Conservation (phyloP, 2,329 filamentous ascomycete genomes). For the Escovopsis sp. region DNA sequence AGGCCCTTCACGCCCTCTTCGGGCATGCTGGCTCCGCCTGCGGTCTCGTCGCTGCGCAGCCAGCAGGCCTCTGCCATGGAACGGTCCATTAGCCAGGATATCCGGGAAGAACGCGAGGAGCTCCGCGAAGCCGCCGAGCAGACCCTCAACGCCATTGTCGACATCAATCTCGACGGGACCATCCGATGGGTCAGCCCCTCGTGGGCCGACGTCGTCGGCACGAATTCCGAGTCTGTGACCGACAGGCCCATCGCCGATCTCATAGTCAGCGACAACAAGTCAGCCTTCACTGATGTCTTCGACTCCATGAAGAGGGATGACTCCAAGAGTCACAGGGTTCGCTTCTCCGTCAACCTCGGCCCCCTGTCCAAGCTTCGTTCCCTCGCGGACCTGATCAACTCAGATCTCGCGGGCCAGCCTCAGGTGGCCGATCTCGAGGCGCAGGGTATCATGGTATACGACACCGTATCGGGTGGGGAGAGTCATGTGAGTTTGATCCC, state of each 20-base stretch:
- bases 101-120: constrained; percentile 84
- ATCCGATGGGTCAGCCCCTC: constrained; percentile 95
- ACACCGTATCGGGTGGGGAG: constrained; percentile 69
- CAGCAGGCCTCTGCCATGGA: constrained; percentile 40
- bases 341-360: constrained; percentile 60
- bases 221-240: constrained; percentile 54
- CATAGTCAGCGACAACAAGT: constrained; percentile 62
- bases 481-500: constrained; percentile 60
- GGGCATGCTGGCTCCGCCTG: constrained; percentile 34
- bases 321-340: constrained; percentile 78
- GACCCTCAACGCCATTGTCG: constrained; percentile 90
- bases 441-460: constrained; percentile 97
- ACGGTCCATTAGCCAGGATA: constrained; percentile 68
- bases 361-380: constrained; percentile 50
- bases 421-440: constrained; percentile 68
- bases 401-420: constrained; percentile 20
- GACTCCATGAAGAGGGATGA: constrained; percentile 88
- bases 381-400: constrained; percentile 25
- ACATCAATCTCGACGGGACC: constrained; percentile 77
- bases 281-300: constrained; percentile 67
- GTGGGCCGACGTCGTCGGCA: constrained; percentile 87
- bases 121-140: constrained; percentile 91
- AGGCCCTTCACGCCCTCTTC: constrained; percentile 16
- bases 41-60: constrained; percentile 36
- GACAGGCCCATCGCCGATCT: constrained; percentile 68